A percentile compares a stretch with the other conserved stretches of the same genome.
Conservation (phyloP, 2,329 filamentous ascomycete species). For the Trichoderma cornu-damae region DNA sequence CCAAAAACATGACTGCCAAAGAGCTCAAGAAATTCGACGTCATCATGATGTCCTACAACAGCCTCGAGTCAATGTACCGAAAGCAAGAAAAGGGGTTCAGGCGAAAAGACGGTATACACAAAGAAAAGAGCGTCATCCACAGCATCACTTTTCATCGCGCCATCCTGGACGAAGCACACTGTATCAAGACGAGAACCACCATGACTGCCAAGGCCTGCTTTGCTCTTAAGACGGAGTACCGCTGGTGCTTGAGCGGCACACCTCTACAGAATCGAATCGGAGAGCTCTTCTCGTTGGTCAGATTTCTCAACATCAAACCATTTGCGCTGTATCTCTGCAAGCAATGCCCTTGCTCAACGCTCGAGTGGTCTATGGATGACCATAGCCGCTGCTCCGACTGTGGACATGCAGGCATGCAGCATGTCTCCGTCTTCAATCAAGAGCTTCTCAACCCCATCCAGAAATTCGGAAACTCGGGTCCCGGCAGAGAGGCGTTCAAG, state of each 20-base stretch:
- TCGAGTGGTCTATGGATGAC: constrained; percentile 78
- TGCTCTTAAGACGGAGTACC: constrained; percentile 78
- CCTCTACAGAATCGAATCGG: constrained; percentile 96
- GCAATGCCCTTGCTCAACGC: constrained; percentile 68
- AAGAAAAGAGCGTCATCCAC: constrained; percentile 76
- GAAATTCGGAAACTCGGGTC: constrained; percentile 53
- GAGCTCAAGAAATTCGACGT: constrained; percentile 82
- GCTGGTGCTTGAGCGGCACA: constrained; percentile 94
- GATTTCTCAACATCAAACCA: constrained; percentile 82
- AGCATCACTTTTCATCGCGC: constrained; percentile 81
- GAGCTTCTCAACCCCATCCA: constrained; percentile 83
- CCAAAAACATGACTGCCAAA: constrained; percentile 68
- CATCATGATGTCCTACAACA: constrained; percentile 95
- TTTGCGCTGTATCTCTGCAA: constrained; percentile 96
- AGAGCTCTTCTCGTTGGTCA: constrained; percentile 90
- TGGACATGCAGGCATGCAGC: constrained; percentile 39
- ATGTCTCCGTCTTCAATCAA: constrained; percentile 73
- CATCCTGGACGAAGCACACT: constrained; percentile 92
- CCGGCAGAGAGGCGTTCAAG: constrained; percentile 64
- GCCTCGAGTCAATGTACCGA: constrained; percentile 83
- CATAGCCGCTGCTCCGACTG: constrained; percentile 68
- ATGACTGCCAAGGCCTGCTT: constrained; percentile 95
- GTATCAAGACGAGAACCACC: constrained; percentile 84
- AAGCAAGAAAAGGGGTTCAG: constrained; percentile 89
- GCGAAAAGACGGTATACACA: constrained; percentile 72